Evolutionary conservation across 2,329 filamentous ascomycete genomes (phyloP), one percentile per base, ranked within the genome.

Genomic region (Pseudogymnoascus sp.): DNA sequence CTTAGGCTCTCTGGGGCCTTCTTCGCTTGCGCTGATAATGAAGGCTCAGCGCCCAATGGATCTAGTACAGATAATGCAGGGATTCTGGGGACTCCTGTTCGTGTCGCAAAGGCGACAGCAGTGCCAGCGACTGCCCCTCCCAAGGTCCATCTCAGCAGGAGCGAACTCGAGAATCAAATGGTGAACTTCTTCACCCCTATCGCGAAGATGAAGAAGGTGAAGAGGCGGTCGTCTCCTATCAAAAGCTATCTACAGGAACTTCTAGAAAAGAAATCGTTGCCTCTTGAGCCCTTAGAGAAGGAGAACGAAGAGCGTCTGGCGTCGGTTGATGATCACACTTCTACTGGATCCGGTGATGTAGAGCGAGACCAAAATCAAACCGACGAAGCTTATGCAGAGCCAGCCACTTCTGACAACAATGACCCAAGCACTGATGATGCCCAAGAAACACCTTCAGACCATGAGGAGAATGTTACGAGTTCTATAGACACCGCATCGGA

Each of bases 221-320:
- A 60, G 59, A 60, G 59, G 24, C 59, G 38, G 7, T 33, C 35
- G 11, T 61, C 38, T 11, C 60, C 60, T 63, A 66, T 53, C 8
- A 64, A 40, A 46, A 66, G 14, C 33, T 62, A 61, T 62, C 61
- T 61, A n/a, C 56, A 37, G 28, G 60, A 26, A 12, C 59, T 31
- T 35, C 61, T 28, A 26, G 31, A 56, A 12, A 64, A 60, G 28
- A 38, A 53, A 33, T 56, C 50, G 28, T 28, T 56, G 10, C 50
- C 50, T 19, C 50, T 56, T 11, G 50, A 56, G 50, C 50, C 50
- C 33, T 7, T 56, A 12, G 50, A 56, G 50, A 56, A 56, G 26
- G 50, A 56, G n/a, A 56, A n/a, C 2, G 50, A 33, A 33, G 50
- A 56, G 10, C n/a, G 26, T 19, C n/a, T 33, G n/a, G 10, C 50